Evolutionary conservation across 2,329 filamentous ascomycete genomes (phyloP), one percentile per base, ranked within the genome.

Genomic region (Ceratocystis colombiana): DNA sequence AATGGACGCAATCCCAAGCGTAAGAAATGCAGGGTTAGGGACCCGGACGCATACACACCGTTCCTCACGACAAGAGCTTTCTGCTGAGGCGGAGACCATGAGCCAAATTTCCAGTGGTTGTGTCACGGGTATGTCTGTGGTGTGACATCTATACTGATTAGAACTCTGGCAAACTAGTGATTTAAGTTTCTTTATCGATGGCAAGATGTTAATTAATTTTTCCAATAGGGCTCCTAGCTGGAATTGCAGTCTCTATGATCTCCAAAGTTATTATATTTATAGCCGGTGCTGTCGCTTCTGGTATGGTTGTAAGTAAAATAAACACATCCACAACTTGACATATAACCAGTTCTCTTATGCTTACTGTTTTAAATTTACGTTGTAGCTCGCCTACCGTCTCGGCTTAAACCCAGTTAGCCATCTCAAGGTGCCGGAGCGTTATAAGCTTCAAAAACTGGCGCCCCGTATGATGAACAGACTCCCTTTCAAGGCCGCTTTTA

Each of bases 401-500:
- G 79, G 79, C 7, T 69, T 80, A 57, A 74, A 79, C 65, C 69
- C 79, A 12, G 70, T 76, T 25, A 72, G 73, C 1, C 70, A 75
- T 59, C 68, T 78, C 20, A 73, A 74, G 17, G 25, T 68, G 5
- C 67, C 67, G 3, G 67, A 68, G 8, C 61, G 64, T 41, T 68
- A 66, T 55, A 68, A 66, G 53, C 59, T 64, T 41, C 57, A 61
- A 6, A 66, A 66, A 28, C 44, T 61, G 5, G 37, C 63, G n/a
- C 64, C 67, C 5, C 48, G 61, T 20, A 66, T 68, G 41, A 57
- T 61, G 22, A 48, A 68, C 78, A 81, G 68, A 82, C 85, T 70
- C 80, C 83, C 82, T 20, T 87, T 88, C 73, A 88, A 87, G 72
- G 73, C 86, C 25, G 84, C 86, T 2, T 91, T 92, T 73, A 84